Evolutionary conservation across 371 early-diverging fungal genomes (phyloP).

Genomic region (Smittium mucronatum): DNA sequence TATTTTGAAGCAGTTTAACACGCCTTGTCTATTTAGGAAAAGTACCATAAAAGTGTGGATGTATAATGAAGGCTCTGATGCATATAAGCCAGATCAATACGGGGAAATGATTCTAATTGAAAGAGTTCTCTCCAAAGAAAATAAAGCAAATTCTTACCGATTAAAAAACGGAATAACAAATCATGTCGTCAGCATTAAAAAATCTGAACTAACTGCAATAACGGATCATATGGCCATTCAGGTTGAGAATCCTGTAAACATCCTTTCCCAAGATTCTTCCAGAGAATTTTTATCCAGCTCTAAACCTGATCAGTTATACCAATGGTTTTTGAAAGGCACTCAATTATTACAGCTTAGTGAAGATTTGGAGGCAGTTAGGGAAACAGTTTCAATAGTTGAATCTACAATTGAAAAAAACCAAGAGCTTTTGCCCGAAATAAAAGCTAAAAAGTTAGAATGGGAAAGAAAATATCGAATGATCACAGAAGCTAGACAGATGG

Average conservation of each 20-base stretch:
- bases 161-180: constrained; percentile 49
- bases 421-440: constrained; percentile 45
- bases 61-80: constrained; percentile 70
- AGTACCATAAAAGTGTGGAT: constrained; percentile 49
- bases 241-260: constrained; percentile 83
- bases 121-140: constrained; percentile 61
- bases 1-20: no score
- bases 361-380: constrained; percentile 57
- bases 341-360: constrained; percentile 58
- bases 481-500: constrained; percentile 14
- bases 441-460: constrained; percentile 46
- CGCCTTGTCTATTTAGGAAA: constrained; percentile 36
- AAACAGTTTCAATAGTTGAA: constrained; percentile 47
- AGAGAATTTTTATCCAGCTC: constrained; percentile 74
- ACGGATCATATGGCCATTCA: constrained; percentile 80
- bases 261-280: constrained; percentile 87
- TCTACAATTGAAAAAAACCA: constrained; percentile 42
- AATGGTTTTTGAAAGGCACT: constrained; percentile 78
- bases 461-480: constrained; percentile 22
- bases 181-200: constrained; percentile 47
- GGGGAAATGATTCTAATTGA: constrained; percentile 72
- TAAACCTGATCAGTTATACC: constrained; percentile 71
- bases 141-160: constrained; percentile 49
- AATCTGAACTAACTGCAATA: constrained; percentile 68
- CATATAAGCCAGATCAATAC: constrained; percentile 62